phyloP scores from a whole-genome alignment of 495 filamentous ascomycete species.

The Pseudevernia furfuracea region DNA sequence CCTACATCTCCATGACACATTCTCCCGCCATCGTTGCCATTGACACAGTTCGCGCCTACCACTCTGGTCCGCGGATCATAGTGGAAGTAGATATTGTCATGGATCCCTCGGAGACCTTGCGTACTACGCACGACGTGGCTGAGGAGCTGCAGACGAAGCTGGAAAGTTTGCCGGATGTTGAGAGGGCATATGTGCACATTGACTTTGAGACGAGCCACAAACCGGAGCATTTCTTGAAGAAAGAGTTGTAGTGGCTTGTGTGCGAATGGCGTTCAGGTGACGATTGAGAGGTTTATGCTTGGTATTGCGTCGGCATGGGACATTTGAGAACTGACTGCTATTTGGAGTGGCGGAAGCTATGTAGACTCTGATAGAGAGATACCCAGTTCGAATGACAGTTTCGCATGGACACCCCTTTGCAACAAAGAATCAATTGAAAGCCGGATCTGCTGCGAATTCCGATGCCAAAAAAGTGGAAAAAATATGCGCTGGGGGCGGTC shows the following conservation, averaged over 20 bases:
- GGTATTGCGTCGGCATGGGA: background rate
- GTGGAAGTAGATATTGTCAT: slow-evolving; percentile 89
- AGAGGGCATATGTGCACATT: slow-evolving; percentile 93
- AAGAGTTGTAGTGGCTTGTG: slow-evolving; percentile 42
- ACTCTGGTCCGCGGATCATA: slow-evolving; percentile 80
- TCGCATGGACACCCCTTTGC: background rate
- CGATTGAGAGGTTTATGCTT: background rate
- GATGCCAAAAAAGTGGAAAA: background rate
- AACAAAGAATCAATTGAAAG: background rate
- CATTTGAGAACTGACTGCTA: background rate
- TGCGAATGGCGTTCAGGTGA: background rate
- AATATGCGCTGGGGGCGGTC: background rate
- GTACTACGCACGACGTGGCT: slow-evolving; percentile 83
- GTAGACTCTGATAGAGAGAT: background rate
- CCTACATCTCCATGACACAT: slow-evolving; percentile 94
- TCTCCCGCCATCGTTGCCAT: slow-evolving; percentile 71
- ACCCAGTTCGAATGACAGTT: background rate
- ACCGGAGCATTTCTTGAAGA: slow-evolving; percentile 65
- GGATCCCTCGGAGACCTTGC: slow-evolving; percentile 58
- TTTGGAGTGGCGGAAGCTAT: background rate
- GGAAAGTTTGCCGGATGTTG: slow-evolving; percentile 84
- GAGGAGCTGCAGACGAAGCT: slow-evolving; percentile 93
- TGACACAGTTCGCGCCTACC: slow-evolving; percentile 91
- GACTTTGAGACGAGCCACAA: slow-evolving; percentile 98
- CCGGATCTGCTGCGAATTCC: background rate